A percentile compares a stretch with the other conserved stretches of the same genome.
phyloP scores from a whole-genome alignment of 352 stramenopile genomes.

The Globisporangium middletonii region DNA sequence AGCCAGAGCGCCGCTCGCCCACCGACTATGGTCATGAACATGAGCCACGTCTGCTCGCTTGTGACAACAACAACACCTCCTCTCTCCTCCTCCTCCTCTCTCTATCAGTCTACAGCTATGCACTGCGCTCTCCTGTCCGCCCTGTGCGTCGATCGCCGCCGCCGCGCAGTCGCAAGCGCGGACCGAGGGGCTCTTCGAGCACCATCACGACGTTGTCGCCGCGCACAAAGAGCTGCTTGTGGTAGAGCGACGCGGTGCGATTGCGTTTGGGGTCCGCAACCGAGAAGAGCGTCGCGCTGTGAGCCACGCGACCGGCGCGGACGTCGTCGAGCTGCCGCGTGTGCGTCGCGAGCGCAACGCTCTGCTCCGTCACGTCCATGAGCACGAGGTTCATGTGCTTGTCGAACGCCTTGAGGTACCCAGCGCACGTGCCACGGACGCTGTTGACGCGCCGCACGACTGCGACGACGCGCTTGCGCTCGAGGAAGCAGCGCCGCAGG shows the following conservation, averaged over 20 bases:
- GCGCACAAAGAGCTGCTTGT: constrained; percentile 88
- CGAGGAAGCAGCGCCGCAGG: constrained; percentile 74
- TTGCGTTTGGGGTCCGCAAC: constrained; percentile 36
- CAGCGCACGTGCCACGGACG: constrained; percentile 86
- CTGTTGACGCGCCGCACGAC: constrained; percentile 89
- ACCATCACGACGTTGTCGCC: constrained; percentile 89
- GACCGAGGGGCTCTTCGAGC: neutral
- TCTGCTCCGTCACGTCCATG: constrained; percentile 82
- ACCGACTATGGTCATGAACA: no score
- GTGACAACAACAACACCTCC: no score
- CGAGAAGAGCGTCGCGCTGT: constrained; percentile 35
- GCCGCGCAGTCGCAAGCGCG: no score
- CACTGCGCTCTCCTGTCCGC: no score
- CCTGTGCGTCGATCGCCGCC: no score
- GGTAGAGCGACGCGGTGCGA: constrained; percentile 28
- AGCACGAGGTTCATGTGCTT: constrained; percentile 95
- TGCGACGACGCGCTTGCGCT: constrained; percentile 73
- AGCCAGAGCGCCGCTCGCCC: no score
- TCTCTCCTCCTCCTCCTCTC: no score
- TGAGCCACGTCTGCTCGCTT: no score
- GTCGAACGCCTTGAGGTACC: constrained; percentile 92
- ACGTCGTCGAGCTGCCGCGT: constrained; percentile 26
- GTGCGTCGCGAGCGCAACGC: constrained; percentile 36
- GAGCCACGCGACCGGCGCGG: constrained; percentile 16
- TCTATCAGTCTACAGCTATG: no score